These are phyloP conservation scores for Exophiala oligosperma DNA, from an alignment of 2,329 filamentous ascomycete species.

Conservation along the genomic window DNA sequence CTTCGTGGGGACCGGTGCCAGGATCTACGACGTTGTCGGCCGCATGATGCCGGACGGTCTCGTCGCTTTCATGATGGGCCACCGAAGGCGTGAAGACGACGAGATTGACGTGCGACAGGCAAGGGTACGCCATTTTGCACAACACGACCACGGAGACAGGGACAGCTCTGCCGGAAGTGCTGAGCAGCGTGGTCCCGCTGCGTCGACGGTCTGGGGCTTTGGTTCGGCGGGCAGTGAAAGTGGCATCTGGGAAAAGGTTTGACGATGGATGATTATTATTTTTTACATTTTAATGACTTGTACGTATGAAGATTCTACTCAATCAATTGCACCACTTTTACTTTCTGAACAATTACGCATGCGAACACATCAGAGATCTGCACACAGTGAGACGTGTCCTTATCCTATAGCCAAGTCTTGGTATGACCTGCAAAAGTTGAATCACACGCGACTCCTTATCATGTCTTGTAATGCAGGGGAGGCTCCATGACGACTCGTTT, in stretches of 20 bases:
- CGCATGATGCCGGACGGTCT: constrained; percentile 73
- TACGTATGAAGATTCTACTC: background rate
- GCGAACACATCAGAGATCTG: background rate
- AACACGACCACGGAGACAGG: background rate
- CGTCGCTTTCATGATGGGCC: constrained; percentile 92
- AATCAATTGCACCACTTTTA: background rate
- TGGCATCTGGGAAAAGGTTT: constrained; percentile 30
- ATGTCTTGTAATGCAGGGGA: too few species aligned
- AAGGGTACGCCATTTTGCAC: background rate
- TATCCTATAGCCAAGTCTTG: too few species aligned
- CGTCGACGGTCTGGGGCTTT: constrained; percentile 9
- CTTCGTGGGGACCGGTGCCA: constrained; percentile 80
- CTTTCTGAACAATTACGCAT: background rate
- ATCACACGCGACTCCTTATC: too few species aligned
- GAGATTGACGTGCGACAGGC: background rate
- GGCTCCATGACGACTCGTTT: too few species aligned
- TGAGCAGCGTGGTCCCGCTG: constrained; percentile 1
- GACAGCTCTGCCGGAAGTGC: background rate
- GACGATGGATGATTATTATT: background rate
- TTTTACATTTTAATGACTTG: background rate
- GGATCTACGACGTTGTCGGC: constrained; percentile 82
- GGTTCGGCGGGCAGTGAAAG: constrained; percentile 23
- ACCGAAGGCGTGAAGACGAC: constrained; percentile 54
- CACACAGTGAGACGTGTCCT: too few species aligned
- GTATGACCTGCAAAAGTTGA: too few species aligned